phyloP scores from a whole-genome alignment of 78 protist species.

The Dictyostelium firmibasis region DNA sequence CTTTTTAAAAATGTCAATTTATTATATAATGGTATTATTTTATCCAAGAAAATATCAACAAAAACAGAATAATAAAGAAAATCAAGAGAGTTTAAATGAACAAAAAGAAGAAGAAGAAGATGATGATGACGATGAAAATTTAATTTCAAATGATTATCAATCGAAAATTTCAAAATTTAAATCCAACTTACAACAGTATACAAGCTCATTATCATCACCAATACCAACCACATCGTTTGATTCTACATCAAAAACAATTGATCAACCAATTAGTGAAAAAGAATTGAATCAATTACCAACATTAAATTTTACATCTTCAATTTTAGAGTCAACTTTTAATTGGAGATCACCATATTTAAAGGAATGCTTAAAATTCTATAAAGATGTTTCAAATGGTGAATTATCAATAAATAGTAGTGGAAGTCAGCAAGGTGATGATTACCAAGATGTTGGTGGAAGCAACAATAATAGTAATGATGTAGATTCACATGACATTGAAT shows the following conservation, averaged over 20 bases:
- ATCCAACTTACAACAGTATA: neutral
- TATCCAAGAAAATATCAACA: slow-evolving; percentile 4
- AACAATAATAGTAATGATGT: neutral
- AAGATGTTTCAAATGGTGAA: slow-evolving; percentile 7
- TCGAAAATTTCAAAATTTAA: slow-evolving; percentile 7
- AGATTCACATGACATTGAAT: neutral
- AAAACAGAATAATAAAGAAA: neutral
- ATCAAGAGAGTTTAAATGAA: neutral
- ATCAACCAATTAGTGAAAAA: neutral
- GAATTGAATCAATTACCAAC: neutral
- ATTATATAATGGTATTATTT: slow-evolving; percentile 12
- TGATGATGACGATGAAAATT: neutral
- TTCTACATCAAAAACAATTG: neutral
- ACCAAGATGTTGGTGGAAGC: neutral
- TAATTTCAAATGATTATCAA: neutral
- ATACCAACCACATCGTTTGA: no score
- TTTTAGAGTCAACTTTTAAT: slow-evolving; percentile 20
- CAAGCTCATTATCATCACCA: neutral
- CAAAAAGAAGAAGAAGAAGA: neutral
- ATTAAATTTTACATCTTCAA: slow-evolving; percentile 56
- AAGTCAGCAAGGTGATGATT: neutral
- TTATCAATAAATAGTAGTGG: neutral
- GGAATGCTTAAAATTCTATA: slow-evolving; percentile 8
- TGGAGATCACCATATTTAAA: slow-evolving; percentile 59
- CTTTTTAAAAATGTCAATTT: slow-evolving; percentile 5